phyloP scores from a whole-genome alignment of 345 rosid genomes.

The Salix purpurea region DNA sequence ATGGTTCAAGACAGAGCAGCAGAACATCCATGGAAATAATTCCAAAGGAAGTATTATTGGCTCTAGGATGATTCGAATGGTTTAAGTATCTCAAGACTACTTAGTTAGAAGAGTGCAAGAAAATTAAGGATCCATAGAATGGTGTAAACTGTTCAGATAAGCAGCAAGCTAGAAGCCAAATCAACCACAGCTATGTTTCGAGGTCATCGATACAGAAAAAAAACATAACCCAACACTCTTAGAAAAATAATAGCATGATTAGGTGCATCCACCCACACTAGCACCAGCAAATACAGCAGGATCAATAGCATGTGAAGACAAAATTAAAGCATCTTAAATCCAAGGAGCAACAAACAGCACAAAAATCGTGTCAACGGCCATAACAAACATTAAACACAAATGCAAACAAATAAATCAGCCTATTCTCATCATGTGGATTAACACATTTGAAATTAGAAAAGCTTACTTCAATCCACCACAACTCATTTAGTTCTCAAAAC shows the following conservation, averaged over 20 bases:
- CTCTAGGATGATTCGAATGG: not conserved
- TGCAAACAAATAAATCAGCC: not conserved
- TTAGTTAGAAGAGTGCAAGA: not conserved
- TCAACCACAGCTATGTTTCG: not conserved
- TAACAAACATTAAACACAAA: not conserved
- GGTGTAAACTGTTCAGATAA: not conserved
- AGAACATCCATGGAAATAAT: not conserved
- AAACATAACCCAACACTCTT: not conserved
- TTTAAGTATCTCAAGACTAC: not conserved
- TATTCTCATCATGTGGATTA: not conserved
- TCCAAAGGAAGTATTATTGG: not conserved
- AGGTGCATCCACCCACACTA: not conserved
- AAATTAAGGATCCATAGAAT: not conserved
- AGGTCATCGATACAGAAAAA: not conserved
- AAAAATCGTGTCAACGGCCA: not conserved
- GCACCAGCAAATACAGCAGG: not conserved
- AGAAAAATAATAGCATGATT: not conserved
- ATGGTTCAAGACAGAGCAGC: too few relatives aligned
- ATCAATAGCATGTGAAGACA: not conserved
- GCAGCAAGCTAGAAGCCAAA: not conserved
- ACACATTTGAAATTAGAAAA: not conserved
- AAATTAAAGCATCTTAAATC: not conserved
- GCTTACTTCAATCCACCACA: not conserved
- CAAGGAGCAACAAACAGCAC: not conserved
- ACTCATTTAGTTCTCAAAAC: not conserved